Evolutionary conservation across 768 basidiomycete genomes (phyloP).

Genomic region (Pulveroboletus sp.): DNA sequence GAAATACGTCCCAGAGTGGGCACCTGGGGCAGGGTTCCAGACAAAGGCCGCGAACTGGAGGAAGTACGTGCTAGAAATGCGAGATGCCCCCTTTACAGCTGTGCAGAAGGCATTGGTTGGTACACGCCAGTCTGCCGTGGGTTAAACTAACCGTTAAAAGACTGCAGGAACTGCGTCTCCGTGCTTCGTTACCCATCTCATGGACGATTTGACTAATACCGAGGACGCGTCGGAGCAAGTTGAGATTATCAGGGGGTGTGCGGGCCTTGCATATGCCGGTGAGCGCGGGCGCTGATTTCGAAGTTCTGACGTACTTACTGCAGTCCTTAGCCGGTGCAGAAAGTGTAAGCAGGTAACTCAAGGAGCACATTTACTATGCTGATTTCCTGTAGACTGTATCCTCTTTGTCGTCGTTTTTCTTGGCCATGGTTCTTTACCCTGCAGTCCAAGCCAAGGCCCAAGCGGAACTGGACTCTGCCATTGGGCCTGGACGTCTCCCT

Average conservation of each 20-base stretch:
- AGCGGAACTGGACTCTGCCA: slow-evolving; percentile 25
- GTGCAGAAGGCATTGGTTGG: slow-evolving; percentile 40
- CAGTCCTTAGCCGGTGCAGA: slow-evolving; percentile 39
- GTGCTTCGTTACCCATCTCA: slow-evolving; percentile 30
- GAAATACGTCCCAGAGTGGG: slow-evolving; percentile 51
- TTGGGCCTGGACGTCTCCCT: slow-evolving; percentile 28
- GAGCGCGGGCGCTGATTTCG: slow-evolving; percentile 5
- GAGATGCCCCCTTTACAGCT: slow-evolving; percentile 41
- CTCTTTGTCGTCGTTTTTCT: slow-evolving; percentile 29
- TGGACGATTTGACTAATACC: slow-evolving; percentile 16
- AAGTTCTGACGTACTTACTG: slow-evolving; percentile 5
- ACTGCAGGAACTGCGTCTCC: slow-evolving; percentile 26
- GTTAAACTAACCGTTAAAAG: slow-evolving; percentile 10
- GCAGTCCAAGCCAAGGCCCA: slow-evolving; percentile 29
- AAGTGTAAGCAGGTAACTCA: slow-evolving; percentile 17
- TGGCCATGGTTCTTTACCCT: slow-evolving; percentile 30
- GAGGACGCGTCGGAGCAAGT: slow-evolving; percentile 19
- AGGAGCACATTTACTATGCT: neutral
- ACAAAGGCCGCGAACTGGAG: slow-evolving; percentile 51
- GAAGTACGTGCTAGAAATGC: slow-evolving; percentile 46
- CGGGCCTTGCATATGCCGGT: slow-evolving; percentile 49
- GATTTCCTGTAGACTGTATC: slow-evolving; percentile 25
- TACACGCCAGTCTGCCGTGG: neutral
- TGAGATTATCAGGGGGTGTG: slow-evolving; percentile 39
- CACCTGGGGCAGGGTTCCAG: slow-evolving; percentile 51